phyloP scores from a whole-genome alignment of 306 rosid species.

The Nissolia schottii region DNA sequence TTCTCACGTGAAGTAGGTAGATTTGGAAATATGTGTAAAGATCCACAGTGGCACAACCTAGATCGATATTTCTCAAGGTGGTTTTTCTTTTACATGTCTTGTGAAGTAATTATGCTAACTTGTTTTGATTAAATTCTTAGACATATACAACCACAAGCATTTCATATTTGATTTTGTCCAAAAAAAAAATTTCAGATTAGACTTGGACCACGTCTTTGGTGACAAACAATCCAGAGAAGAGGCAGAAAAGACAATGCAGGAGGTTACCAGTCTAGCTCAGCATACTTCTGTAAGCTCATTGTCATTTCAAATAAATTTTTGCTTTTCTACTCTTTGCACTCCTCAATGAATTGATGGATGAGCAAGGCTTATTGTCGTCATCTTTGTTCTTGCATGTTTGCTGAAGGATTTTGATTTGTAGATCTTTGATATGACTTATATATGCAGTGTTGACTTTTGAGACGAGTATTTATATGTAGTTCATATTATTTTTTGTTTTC shows the following conservation, averaged over 20 bases:
- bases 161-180: not conserved
- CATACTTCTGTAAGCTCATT: conserved; percentile 68
- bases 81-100: conserved; percentile 9
- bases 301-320: conserved; percentile 13
- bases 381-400: conserved; percentile 15
- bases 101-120: not conserved
- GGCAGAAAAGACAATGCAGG: conserved; percentile 66
- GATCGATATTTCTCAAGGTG: conserved; percentile 71
- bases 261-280: conserved; percentile 60
- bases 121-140: conserved; percentile 19
- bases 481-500: not conserved
- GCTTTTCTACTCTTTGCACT: not conserved
- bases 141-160: not conserved
- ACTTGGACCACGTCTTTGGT: conserved; percentile 38
- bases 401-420: conserved; percentile 11
- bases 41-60: conserved; percentile 88
- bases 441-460: not conserved
- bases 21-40: conserved; percentile 87
- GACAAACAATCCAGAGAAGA: conserved; percentile 41
- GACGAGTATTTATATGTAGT: not conserved
- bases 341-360: conserved; percentile 11
- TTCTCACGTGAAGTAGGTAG: conserved; percentile 76
- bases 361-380: conserved; percentile 12
- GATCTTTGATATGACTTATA: not conserved
- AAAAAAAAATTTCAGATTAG: conserved; percentile 53